phyloP scores from a whole-genome alignment of 257 asterid species.

The Apocynum venetum region DNA sequence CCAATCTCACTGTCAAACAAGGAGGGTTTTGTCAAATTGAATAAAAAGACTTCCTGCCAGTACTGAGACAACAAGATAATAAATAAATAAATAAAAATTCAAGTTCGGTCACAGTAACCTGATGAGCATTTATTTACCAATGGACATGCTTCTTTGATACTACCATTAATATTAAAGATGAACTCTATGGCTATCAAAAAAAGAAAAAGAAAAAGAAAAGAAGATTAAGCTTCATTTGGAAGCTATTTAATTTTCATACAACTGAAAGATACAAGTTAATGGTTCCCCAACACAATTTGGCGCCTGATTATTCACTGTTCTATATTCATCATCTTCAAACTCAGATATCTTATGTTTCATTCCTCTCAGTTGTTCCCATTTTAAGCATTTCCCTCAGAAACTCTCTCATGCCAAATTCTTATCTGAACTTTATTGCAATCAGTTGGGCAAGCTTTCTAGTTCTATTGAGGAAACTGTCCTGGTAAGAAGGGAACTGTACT shows the following conservation, averaged over 20 bases:
- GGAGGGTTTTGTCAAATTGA: slow-evolving; percentile 8
- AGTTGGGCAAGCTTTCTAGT: neutral
- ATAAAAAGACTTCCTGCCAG: neutral
- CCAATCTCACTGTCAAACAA: slow-evolving; percentile 70
- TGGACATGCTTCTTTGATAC: neutral
- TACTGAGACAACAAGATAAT: neutral
- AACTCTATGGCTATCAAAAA: neutral
- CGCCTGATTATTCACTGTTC: neutral
- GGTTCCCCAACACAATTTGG: neutral
- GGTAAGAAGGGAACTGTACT: neutral
- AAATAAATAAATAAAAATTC: neutral
- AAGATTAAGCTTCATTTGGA: neutral
- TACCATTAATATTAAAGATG: neutral
- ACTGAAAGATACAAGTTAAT: neutral
- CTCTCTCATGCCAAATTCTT: neutral
- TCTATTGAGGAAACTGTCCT: neutral
- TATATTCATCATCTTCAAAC: neutral
- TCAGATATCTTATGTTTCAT: neutral
- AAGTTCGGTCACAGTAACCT: neutral
- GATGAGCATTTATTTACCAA: neutral
- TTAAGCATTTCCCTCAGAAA: neutral
- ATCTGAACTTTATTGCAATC: neutral
- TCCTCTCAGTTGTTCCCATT: neutral
- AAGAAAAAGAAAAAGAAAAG: neutral
- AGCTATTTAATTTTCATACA: neutral